Conservation (phyloP, 2,329 filamentous ascomycete species). For the Colletotrichum tropicale region DNA sequence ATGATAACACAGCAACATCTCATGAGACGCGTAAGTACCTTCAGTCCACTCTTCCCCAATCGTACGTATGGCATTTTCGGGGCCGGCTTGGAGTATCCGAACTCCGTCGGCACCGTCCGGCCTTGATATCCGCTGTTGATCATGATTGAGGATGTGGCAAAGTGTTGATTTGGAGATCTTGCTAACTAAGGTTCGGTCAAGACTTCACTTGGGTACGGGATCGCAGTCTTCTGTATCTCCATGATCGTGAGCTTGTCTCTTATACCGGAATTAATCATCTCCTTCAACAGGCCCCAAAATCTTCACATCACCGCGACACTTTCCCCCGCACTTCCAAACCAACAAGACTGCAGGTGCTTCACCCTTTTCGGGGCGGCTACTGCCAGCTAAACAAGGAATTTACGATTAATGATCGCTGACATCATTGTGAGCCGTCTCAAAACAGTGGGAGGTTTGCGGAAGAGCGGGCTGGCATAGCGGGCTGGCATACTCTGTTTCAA, state of each 20-base stretch:
- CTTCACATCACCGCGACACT: not conserved
- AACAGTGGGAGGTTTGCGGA: not conserved
- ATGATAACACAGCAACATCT: not conserved
- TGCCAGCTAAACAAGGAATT: not conserved
- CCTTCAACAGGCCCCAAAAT: not conserved
- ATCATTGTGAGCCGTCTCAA: not conserved
- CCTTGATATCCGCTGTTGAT: not conserved
- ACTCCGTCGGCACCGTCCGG: not conserved
- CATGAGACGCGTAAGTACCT: not conserved
- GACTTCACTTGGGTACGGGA: not conserved
- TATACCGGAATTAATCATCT: not conserved
- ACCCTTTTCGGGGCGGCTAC: not conserved
- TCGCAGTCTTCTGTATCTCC: not conserved
- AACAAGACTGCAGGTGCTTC: not conserved
- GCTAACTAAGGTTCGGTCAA: not conserved
- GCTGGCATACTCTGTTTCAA: not conserved
- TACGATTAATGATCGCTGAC: not conserved
- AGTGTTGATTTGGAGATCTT: not conserved
- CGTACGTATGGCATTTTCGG: not conserved
- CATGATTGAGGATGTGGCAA: not conserved
- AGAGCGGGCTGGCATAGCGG: not conserved
- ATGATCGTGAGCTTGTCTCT: not conserved
- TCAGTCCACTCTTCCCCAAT: not conserved
- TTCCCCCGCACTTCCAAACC: not conserved
- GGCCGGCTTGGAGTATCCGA: not conserved